These are phyloP conservation scores for Aspergillus alliaceus DNA, from an alignment of 2,329 filamentous ascomycete genomes.

Conservation along the genomic window DNA sequence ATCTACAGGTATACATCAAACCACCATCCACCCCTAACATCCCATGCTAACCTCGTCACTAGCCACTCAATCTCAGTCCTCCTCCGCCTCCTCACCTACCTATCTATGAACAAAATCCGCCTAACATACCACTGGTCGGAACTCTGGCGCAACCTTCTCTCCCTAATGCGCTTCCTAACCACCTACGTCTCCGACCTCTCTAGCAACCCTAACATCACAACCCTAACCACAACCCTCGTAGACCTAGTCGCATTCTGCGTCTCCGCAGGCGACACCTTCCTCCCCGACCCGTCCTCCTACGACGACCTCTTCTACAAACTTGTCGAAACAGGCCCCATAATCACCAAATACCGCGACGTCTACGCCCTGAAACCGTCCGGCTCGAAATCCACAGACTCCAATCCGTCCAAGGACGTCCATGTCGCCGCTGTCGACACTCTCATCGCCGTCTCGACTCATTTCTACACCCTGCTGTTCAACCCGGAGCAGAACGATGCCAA, in stretches of 20 bases:
- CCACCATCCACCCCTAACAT: background rate
- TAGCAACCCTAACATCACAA: conserved; percentile 65
- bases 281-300: conserved; percentile 83
- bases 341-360: conserved; percentile 77
- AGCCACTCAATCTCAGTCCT: conserved; percentile 76
- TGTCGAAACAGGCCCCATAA: conserved; percentile 82
- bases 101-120: conserved; percentile 78
- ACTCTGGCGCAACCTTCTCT: conserved; percentile 84
- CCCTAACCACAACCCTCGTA: conserved; percentile 73
- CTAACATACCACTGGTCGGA: conserved; percentile 93
- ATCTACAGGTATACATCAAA: conserved; percentile 65
- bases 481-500: conserved; percentile 46
- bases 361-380: conserved; percentile 54
- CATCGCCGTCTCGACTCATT: conserved; percentile 76
- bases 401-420: conserved; percentile 23
- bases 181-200: conserved; percentile 81
- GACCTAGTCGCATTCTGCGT: conserved; percentile 82
- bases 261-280: conserved; percentile 83
- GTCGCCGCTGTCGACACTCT: conserved; percentile 79
- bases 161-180: conserved; percentile 84
- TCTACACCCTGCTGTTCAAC: conserved; percentile 71
- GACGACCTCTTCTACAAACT: conserved; percentile 99
- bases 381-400: conserved; percentile 19
- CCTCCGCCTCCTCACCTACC: conserved; percentile 77
- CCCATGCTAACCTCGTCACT: background rate